A percentile compares a stretch with the other conserved stretches of the same genome.
phyloP scores from a whole-genome alignment of 148 eudicot genomes.

The Amaranthus cruentus region DNA sequence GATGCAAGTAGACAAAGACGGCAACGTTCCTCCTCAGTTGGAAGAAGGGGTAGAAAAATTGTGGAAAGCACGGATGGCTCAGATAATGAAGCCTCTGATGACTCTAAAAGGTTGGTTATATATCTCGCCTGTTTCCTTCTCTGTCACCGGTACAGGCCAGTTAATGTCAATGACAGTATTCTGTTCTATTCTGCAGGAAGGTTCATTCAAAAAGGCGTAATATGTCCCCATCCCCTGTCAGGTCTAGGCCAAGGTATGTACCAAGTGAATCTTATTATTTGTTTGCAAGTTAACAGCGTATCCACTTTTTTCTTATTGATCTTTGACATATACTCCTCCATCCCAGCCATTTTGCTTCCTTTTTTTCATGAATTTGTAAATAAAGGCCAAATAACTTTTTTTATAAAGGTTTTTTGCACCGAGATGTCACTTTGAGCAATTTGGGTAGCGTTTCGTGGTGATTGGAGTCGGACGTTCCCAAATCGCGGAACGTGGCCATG shows the following conservation, averaged over 20 bases:
- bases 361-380: too few species aligned
- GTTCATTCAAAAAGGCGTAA: constrained; percentile 38
- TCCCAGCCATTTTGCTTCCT: not conserved
- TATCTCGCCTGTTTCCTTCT: not conserved
- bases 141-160: not conserved
- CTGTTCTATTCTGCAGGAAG: constrained; percentile 52
- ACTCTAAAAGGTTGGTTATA: constrained; percentile 62
- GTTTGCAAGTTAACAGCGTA: not conserved
- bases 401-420: too few species aligned
- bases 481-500: too few species aligned
- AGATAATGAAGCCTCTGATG: constrained; percentile 60
- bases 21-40: constrained; percentile 58
- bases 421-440: too few species aligned
- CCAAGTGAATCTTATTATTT: not conserved
- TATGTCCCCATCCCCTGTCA: constrained; percentile 74
- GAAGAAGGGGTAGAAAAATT: constrained; percentile 50
- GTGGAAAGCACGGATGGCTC: constrained; percentile 53
- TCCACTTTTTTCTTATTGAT: not conserved
- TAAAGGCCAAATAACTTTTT: too few species aligned
- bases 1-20: constrained; percentile 63
- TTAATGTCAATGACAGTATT: constrained; percentile 5
- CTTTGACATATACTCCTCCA: not conserved
- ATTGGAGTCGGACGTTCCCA: too few species aligned
- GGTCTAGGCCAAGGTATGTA: constrained; percentile 77
- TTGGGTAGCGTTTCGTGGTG: too few species aligned